A percentile compares a stretch with the other conserved stretches of the same genome.
Conservation (phyloP, 805 yeast genomes). For the Saccharomycopsis sp. region DNA sequence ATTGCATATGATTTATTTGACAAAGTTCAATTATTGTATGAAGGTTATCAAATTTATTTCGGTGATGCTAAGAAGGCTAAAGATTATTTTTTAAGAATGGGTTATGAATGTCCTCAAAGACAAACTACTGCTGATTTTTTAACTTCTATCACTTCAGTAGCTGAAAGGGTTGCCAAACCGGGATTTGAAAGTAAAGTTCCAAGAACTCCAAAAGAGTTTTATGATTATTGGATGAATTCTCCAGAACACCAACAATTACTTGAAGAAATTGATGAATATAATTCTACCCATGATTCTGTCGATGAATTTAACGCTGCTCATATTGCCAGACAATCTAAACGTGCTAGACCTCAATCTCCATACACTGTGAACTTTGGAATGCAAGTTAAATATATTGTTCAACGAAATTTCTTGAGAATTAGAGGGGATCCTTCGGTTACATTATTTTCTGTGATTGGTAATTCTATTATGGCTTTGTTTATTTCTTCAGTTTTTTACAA, state of each 20-base stretch:
- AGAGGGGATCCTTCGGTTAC: slow-evolving; percentile 45
- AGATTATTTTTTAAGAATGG: slow-evolving; percentile 45
- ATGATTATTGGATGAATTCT: slow-evolving; percentile 43
- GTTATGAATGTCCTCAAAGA: slow-evolving; percentile 48
- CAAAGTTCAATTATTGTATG: slow-evolving; percentile 46
- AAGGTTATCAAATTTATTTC: slow-evolving; percentile 48
- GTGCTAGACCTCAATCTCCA: slow-evolving; percentile 42
- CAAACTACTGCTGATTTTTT: slow-evolving; percentile 55
- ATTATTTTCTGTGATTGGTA: slow-evolving; percentile 36
- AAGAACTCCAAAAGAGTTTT: slow-evolving; percentile 45
- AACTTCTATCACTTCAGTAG: slow-evolving; percentile 48
- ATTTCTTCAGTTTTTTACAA: slow-evolving; percentile 55
- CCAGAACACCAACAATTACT: slow-evolving; percentile 35
- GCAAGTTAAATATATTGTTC: slow-evolving; percentile 43
- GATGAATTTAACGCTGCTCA: slow-evolving; percentile 34
- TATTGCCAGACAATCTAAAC: slow-evolving; percentile 44
- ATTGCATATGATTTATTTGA: slow-evolving; percentile 48
- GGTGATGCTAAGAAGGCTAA: slow-evolving; percentile 43
- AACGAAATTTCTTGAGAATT: slow-evolving; percentile 43
- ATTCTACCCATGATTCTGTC: slow-evolving; percentile 1
- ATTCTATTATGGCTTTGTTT: slow-evolving; percentile 47
- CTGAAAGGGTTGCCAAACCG: slow-evolving; percentile 37
- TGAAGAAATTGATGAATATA: slow-evolving; percentile 36
- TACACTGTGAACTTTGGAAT: slow-evolving; percentile 43
- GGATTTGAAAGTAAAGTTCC: slow-evolving; percentile 47